These are phyloP conservation scores for Polyporus arcularius DNA, from an alignment of 768 basidiomycete species.

Conservation along the genomic window DNA sequence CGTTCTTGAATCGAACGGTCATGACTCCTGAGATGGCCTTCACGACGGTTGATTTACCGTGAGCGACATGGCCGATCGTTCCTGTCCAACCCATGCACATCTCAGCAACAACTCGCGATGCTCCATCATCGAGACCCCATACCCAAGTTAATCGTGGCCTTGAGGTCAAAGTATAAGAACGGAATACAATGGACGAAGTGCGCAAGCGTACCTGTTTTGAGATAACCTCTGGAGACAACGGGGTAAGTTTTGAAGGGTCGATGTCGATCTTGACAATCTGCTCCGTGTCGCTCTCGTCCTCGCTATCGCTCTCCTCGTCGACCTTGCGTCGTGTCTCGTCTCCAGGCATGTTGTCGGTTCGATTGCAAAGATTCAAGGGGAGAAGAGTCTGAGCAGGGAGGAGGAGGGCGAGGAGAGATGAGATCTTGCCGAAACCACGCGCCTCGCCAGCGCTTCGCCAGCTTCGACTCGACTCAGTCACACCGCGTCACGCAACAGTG, in stretches of 20 bases:
- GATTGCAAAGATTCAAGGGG: neutral
- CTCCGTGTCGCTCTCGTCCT: conserved; percentile 67
- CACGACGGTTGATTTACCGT: conserved; percentile 95
- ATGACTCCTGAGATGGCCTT: conserved; percentile 98
- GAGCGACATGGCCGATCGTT: conserved; percentile 98
- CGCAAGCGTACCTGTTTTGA: conserved; percentile 74
- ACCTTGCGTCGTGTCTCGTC: conserved; percentile 69
- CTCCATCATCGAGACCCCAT: neutral
- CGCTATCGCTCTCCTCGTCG: conserved; percentile 64
- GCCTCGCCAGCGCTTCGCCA: neutral
- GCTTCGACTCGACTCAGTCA: conserved; percentile 1
- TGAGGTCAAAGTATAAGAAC: conserved; percentile 6
- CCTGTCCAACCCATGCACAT: conserved; percentile 44
- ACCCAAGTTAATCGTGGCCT: conserved; percentile 98
- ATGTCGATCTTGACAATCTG: conserved; percentile 68
- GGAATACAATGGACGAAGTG: neutral
- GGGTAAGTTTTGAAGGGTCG: conserved; percentile 80
- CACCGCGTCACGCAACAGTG: neutral
- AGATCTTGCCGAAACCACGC: conserved; percentile 3
- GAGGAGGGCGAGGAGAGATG: neutral
- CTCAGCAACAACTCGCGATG: conserved; percentile 2
- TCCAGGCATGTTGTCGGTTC: conserved; percentile 50
- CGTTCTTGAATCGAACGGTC: conserved; percentile 99
- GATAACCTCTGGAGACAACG: conserved; percentile 87
- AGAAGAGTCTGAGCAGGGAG: neutral